These are phyloP conservation scores for Phytophthora pinifolia DNA, from an alignment of 352 stramenopile species.

Conservation along the genomic window DNA sequence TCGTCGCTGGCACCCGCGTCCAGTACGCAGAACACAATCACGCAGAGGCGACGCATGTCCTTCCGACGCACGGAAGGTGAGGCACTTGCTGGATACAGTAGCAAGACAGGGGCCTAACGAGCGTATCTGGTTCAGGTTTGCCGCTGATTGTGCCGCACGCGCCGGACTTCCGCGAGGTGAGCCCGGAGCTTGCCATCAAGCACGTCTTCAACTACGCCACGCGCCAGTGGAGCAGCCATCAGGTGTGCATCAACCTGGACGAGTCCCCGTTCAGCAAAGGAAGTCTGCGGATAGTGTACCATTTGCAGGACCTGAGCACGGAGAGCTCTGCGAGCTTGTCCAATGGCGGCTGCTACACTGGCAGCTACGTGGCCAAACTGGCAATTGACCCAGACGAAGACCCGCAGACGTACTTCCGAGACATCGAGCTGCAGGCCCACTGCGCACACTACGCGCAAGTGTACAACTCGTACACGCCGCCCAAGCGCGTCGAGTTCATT, in stretches of 20 bases:
- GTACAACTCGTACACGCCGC: conserved; percentile 86
- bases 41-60: conserved; percentile 33
- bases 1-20: conserved; percentile 28
- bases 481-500: conserved; percentile 83
- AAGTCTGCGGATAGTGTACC: conserved; percentile 79
- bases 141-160: conserved; percentile 77
- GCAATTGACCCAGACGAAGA: conserved; percentile 88
- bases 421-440: conserved; percentile 87
- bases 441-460: conserved; percentile 82
- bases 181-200: conserved; percentile 63
- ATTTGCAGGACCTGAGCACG: conserved; percentile 66
- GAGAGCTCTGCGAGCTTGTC: conserved; percentile 20
- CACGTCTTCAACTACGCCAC: conserved; percentile 83
- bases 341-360: conserved; percentile 29
- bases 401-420: conserved; percentile 87
- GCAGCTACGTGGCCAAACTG: conserved; percentile 85
- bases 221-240: conserved; percentile 64
- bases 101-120: not conserved
- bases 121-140: conserved; percentile 32
- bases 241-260: conserved; percentile 76
- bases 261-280: conserved; percentile 84
- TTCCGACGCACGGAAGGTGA: conserved; percentile 38
- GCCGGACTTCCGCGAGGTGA: conserved; percentile 63
- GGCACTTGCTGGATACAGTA: not conserved
- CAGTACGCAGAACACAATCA: conserved; percentile 35